Evolutionary conservation across 495 filamentous ascomycete genomes (phyloP).

Genomic region (Talaromyces nanjingensis): DNA sequence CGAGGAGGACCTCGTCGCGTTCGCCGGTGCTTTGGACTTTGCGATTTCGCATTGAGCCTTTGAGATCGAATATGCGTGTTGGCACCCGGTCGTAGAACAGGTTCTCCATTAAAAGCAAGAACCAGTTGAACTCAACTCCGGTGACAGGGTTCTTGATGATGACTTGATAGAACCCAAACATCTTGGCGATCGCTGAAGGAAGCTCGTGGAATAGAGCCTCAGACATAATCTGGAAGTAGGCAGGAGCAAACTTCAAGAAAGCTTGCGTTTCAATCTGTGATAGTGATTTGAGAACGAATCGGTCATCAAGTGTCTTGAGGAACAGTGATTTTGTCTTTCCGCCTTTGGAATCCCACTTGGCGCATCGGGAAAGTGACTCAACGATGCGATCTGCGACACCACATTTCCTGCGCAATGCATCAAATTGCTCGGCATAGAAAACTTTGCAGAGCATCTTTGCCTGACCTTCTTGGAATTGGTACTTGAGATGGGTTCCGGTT

Average conservation of each 20-base stretch:
- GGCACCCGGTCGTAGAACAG: slow-evolving; percentile 93
- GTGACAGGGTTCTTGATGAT: slow-evolving; percentile 92
- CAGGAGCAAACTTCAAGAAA: slow-evolving; percentile 89
- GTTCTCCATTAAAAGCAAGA: slow-evolving; percentile 95
- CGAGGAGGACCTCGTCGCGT: slow-evolving; percentile 89
- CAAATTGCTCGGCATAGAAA: slow-evolving; percentile 96
- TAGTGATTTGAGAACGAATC: slow-evolving; percentile 85
- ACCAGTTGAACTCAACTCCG: slow-evolving; percentile 90
- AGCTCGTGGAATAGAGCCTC: slow-evolving; percentile 94
- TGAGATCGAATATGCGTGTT: slow-evolving; percentile 93
- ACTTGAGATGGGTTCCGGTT: slow-evolving; percentile 88
- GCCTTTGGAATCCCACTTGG: slow-evolving; percentile 98
- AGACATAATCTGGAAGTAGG: slow-evolving; percentile 96
- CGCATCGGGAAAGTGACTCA: slow-evolving; percentile 87
- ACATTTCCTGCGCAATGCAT: slow-evolving; percentile 86
- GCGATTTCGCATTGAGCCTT: slow-evolving; percentile 96
- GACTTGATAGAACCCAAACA: slow-evolving; percentile 98
- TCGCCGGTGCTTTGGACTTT: slow-evolving; percentile 93
- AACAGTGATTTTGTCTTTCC: slow-evolving; percentile 99
- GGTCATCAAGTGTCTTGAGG: slow-evolving; percentile 90
- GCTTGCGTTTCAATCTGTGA: slow-evolving; percentile 86
- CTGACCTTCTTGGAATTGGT: slow-evolving; percentile 83
- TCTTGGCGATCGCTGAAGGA: slow-evolving; percentile 96
- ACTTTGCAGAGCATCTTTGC: slow-evolving; percentile 97
- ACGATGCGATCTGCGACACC: slow-evolving; percentile 90